Base-by-base conservation (phyloP, 2,329 filamentous ascomycete species). In the Tolypocladium nubicola region DNA sequence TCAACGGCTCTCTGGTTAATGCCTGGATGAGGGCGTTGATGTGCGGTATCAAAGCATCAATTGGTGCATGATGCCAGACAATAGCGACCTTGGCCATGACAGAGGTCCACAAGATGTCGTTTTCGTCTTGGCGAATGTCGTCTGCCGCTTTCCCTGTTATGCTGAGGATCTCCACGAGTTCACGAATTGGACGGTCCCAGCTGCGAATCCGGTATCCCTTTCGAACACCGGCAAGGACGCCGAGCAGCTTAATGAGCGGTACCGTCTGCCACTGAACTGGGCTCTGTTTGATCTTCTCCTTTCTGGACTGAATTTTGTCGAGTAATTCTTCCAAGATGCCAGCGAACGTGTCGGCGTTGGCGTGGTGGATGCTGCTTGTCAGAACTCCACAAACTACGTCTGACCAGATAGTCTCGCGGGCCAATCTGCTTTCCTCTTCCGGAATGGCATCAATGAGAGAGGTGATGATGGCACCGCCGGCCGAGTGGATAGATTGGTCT, bases 291-390 rank as follows among this genome's bases (percentile, higher is more conserved):
- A 57, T 65, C 43, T 75, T 73, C 1, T 69, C 62, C 40, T 75
- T 71, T 1, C 71, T 70, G 1, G 71, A 61, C 45, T 69, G 64
- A 3, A 75, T 72, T 54, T 78, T 76, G 26, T 83, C 78, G 40
- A 84, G 69, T 4, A 95, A 75, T 2, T 82, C 76, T 8, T 85
- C 79, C 19, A 87, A 72, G 0, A 96, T 74, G 4, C 87, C 82
- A 54, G 77, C 75, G 67, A 97, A 93, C 0, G 87, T 90, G 37
- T 89, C 86, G 1, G 79, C 71, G 55, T 83, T 88, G 1, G 89
- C 87, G 67, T 95, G 87, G 69, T 99, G 94, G 54, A 96, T 85
- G 37, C 90, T 75, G 64, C 88, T 92, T 7, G 88, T 89, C 41
- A 97, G 70, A 33, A 93, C 82, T 33, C 93, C 93, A 62, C 82